Conservation (phyloP, 805 yeast genomes). For the Candida nitratophila region DNA sequence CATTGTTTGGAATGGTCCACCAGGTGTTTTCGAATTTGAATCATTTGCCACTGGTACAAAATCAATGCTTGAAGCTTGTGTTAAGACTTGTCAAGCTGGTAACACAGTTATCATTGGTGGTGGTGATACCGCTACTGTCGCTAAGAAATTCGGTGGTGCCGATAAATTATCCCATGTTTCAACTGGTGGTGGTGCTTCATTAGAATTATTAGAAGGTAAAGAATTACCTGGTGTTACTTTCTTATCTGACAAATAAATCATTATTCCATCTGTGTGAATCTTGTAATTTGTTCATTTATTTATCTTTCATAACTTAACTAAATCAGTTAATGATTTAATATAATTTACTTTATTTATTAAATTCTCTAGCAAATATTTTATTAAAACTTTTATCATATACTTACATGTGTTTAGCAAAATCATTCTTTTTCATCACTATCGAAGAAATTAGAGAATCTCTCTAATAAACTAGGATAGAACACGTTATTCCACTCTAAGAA, state of each 20-base stretch:
- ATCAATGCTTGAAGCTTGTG: slow-evolving; percentile 81
- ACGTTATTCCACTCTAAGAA: slow-evolving; percentile 17
- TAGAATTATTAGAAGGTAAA: slow-evolving; percentile 98
- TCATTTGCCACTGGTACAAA: slow-evolving; percentile 89
- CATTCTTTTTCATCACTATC: slow-evolving; percentile 13
- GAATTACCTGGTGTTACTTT: slow-evolving; percentile 96
- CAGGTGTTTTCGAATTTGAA: slow-evolving; percentile 98
- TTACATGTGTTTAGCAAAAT: not conserved
- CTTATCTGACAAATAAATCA: slow-evolving; percentile 64
- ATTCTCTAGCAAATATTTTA: not conserved
- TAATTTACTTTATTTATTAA: not conserved
- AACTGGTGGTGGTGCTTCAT: slow-evolving; percentile 99
- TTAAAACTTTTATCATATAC: not conserved
- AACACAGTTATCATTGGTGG: slow-evolving; percentile 96
- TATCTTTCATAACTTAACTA: no score
- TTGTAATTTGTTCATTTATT: no score
- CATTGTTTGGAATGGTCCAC: slow-evolving; percentile 99
- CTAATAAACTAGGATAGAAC: slow-evolving; percentile 7
- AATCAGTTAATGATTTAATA: not conserved
- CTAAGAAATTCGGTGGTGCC: slow-evolving; percentile 95
- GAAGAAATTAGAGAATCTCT: slow-evolving; percentile 15
- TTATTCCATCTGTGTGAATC: no score
- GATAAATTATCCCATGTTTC: slow-evolving; percentile 97
- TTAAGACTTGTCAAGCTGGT: slow-evolving; percentile 79
- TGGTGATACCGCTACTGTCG: slow-evolving; percentile 99